Base-by-base conservation (phyloP, 257 asterid species). In the Petunia axillaris region DNA sequence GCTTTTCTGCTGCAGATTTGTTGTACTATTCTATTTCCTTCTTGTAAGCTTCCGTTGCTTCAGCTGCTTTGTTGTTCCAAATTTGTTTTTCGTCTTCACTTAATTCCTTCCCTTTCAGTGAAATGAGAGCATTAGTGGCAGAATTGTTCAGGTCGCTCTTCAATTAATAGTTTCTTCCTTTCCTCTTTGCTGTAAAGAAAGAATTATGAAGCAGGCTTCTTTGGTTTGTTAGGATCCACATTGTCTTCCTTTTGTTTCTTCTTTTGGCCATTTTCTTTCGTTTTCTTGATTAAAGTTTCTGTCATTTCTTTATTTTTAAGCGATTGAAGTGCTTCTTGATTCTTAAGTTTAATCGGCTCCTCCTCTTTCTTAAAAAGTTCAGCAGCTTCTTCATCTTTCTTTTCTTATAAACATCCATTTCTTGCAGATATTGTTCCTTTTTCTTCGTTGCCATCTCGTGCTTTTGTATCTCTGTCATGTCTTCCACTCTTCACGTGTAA, bases 51-150 rank as follows among this genome's bases (percentile, higher is more conserved):
- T 88, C 94, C 97, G 89, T 93, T 16, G 94, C 89, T 80, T 85
- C 89, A 5, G 93, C 93, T 81, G 97, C 99, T 78, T 82, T 88
- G 25, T 80, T 87, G 38, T 91, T 95, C 97, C 97, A 95, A 1
- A 68, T n/a, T 86, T 88, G 83, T 85, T 85, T 95, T 85, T 90
- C 97, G 81, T 91, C 93, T 64, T 92, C 94, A 66, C 86, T 86
- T 85, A 93, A 15, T 86, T 95, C 98, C 95, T 93, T 95, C 98
- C 98, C 92, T 83, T 92, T 92, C 75, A 95, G 84, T 15, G 97
- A 91, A 75, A 95, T 89, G 55, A 92, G 93, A 50, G 97, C 96
- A 76, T 57, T 91, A 37, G 92, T 52, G 1, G 93, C 86, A 5
- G 96, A 74, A 76, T 82, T 91, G 86, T 85, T 92, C 96, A 0